Percentiles rank a stretch among this genome's conserved stretches.
phyloP scores from a whole-genome alignment of 2,329 filamentous ascomycete genomes.

The Aspergillus quadricinctus region DNA sequence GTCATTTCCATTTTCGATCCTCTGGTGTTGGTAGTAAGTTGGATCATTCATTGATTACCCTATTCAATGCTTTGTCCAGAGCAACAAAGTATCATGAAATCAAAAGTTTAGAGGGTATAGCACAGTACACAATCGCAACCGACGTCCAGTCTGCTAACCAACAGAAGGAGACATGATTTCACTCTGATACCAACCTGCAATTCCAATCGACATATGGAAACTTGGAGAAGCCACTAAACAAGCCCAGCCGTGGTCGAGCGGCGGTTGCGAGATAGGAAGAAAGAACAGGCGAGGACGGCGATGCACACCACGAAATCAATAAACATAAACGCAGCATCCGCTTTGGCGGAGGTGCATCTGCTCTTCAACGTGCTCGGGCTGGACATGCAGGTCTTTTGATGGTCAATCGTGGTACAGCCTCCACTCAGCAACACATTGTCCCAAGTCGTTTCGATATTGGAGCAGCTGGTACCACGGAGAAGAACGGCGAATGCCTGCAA shows the following conservation, averaged over 20 bases:
- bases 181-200: no score
- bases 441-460: conserved; percentile 1
- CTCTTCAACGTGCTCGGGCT: conserved; percentile 10
- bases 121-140: no score
- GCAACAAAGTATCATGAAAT: no score
- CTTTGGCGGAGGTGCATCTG: conserved; percentile 17
- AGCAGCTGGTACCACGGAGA: conserved; percentile 15
- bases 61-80: no score
- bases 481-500: conserved; percentile 18
- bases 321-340: conserved; percentile 22
- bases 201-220: no score
- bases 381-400: background rate
- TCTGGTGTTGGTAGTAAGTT: no score
- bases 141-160: no score
- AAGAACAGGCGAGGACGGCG: conserved; percentile 3
- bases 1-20: no score
- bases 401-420: conserved; percentile 9
- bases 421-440: conserved; percentile 17
- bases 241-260: background rate
- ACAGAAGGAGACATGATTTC: no score
- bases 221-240: background rate
- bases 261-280: background rate
- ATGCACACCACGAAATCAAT: conserved; percentile 14
- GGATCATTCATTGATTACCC: no score
- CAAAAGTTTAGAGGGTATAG: no score